A percentile compares a stretch with the other conserved stretches of the same genome.
Conservation (phyloP, 495 filamentous ascomycete species). For the Bryoglossum gracile region DNA sequence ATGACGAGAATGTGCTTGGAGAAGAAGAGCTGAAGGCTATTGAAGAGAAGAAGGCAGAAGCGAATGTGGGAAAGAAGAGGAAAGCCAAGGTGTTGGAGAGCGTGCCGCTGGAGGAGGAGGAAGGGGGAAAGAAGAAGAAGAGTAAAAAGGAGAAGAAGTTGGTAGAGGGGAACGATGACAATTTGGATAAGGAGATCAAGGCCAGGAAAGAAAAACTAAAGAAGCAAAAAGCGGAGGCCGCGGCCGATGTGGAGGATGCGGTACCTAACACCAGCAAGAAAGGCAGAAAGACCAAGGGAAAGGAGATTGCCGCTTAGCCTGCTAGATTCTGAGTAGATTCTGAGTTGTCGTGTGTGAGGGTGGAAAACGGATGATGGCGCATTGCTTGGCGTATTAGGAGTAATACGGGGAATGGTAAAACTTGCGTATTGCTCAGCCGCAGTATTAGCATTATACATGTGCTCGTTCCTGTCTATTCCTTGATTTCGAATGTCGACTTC, state of each 20-base stretch:
- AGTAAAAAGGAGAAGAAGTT: conserved; percentile 44
- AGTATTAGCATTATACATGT: too few relatives aligned
- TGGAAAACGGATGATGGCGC: too few relatives aligned
- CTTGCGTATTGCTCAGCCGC: neutral
- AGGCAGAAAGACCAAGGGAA: conserved; percentile 30
- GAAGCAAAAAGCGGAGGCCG: conserved; percentile 42
- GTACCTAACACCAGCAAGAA: conserved; percentile 24
- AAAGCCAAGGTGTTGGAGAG: conserved; percentile 34
- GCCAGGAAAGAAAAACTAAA: conserved; percentile 51
- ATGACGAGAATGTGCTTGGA: conserved; percentile 67
- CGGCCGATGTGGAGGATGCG: conserved; percentile 24
- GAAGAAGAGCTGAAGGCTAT: conserved; percentile 44
- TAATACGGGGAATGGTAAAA: conserved; percentile 5
- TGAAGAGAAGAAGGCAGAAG: conserved; percentile 60
- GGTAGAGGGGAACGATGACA: conserved; percentile 43
- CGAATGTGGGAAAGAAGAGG: conserved; percentile 34
- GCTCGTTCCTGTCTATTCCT: too few relatives aligned
- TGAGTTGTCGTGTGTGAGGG: too few relatives aligned
- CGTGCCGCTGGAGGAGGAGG: conserved; percentile 33
- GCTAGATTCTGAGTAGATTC: too few relatives aligned
- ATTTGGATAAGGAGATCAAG: conserved; percentile 51
- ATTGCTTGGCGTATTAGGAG: conserved; percentile 17
- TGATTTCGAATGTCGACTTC: too few relatives aligned
- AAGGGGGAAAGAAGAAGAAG: conserved; percentile 39
- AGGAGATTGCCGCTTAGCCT: conserved; percentile 25